Conservation (phyloP, 2,329 filamentous ascomycete genomes). For the Tolypocladium tropicale region DNA sequence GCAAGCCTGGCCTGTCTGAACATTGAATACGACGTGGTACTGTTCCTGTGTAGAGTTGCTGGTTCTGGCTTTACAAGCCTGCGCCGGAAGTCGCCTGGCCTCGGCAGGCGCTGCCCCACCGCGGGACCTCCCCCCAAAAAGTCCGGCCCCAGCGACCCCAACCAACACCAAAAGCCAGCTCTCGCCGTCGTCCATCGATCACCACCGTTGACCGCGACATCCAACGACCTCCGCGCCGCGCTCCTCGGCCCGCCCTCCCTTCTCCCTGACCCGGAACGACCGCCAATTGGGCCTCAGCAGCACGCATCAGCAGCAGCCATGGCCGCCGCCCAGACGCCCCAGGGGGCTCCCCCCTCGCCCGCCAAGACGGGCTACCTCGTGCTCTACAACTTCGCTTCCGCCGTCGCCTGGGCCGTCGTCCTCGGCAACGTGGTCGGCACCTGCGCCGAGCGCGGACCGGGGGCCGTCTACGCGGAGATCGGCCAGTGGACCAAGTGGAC, state of each 20-base stretch:
- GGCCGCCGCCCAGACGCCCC: neutral
- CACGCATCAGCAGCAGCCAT: neutral
- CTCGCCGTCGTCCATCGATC: neutral
- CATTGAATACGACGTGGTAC: too few species aligned
- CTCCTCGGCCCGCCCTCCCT: neutral
- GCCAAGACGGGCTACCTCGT: constrained; percentile 61
- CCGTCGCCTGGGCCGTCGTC: constrained; percentile 68
- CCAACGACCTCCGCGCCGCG: neutral
- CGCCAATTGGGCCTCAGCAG: neutral
- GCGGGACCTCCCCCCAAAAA: neutral
- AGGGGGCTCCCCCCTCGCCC: constrained; percentile 1
- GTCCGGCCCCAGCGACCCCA: neutral
- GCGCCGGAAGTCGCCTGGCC: neutral
- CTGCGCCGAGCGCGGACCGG: constrained; percentile 43
- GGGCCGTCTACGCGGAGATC: constrained; percentile 48
- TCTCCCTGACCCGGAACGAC: neutral
- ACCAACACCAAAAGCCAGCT: neutral
- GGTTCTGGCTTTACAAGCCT: too few species aligned
- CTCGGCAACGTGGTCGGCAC: constrained; percentile 55
- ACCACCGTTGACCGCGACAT: neutral
- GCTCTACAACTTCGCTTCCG: constrained; percentile 73
- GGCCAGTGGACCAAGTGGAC: constrained; percentile 66
- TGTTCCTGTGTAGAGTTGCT: too few species aligned
- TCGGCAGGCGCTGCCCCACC: neutral
- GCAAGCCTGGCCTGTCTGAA: too few species aligned